Base-by-base conservation (phyloP, 2,329 filamentous ascomycete genomes). In the Mariannaea sp. region DNA sequence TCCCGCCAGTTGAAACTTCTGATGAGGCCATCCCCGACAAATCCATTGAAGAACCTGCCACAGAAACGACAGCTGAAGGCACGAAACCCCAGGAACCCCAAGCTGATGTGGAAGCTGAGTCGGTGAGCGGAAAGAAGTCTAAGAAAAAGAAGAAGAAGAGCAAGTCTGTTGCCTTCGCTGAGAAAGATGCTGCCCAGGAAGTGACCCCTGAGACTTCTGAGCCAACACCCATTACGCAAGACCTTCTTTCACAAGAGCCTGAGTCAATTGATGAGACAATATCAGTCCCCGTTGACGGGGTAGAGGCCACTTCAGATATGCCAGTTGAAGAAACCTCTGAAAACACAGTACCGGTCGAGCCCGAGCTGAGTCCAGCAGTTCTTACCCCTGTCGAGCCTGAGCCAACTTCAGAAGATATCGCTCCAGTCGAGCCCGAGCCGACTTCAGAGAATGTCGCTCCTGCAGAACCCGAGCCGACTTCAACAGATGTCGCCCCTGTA, bases 141-240 rank as follows among this genome's bases (percentile, higher is more conserved):
- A 67, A 64, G 58, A 68, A 64, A 48, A 62, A 52, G 56, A 68
- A 66, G 43, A 70, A 71, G 57, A 69, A 71, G 61, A 64, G 62
- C 45, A 65, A 65, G 44, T 59, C 64, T 24, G 57, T 56, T 10
- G 52, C 56, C 29, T 53, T 59, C n/a, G 32, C 38, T 13, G 59
- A 66, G 38, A 39, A 49, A 9, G 57, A 50, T 3, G 27, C 48
- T 16, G 14, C 41, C 16, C 58, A 56, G 22, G 48, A 57, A 8
- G 5, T 14, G 7, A 19, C 41, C 10, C 22, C 36, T 16, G 59
- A 65, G 33, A 50, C 24, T 9, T 32, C 35, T 32, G 61, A 57
- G 35, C 22, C 33, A 13, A 7, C 47, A 36, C 19, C 49, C 16
- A 3, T 47, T 6, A 49, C 47, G 10, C 42, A 61, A 33, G 59